Evolutionary conservation across 1,139 yeast genomes (phyloP).

Genomic region (Nadsonia commutata): DNA sequence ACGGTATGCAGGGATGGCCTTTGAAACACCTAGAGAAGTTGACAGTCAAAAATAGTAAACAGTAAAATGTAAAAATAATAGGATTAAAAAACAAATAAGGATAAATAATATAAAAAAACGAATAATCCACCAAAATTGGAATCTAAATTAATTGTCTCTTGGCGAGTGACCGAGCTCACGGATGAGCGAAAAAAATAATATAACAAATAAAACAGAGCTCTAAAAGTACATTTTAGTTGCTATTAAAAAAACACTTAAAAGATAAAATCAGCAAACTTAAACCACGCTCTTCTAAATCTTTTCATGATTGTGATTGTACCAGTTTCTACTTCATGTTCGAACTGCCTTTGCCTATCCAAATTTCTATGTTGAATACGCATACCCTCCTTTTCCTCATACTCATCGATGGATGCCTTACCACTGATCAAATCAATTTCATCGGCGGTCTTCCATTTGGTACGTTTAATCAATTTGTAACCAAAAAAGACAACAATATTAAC

Average conservation of each 20-base stretch:
- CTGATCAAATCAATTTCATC: conserved; percentile 38
- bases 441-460: conserved; percentile 37
- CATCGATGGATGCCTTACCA: conserved; percentile 44
- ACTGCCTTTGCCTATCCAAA: neutral
- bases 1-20: no score
- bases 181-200: no score
- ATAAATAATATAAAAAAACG: no score
- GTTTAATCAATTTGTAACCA: conserved; percentile 39
- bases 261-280: neutral
- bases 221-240: no score
- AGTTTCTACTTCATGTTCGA: neutral
- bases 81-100: no score
- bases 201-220: no score
- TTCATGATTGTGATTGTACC: neutral
- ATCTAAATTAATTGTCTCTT: no score
- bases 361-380: neutral
- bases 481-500: conserved; percentile 43
- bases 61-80: no score
- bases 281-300: neutral
- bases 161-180: no score
- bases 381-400: conserved; percentile 12
- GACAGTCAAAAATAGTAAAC: no score
- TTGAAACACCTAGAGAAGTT: no score
- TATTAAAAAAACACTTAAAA: neutral
- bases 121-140: no score